Percentiles rank a stretch among this genome's conserved stretches.
Conservation (phyloP, 257 asterid species). For the Sherardia arvensis region DNA sequence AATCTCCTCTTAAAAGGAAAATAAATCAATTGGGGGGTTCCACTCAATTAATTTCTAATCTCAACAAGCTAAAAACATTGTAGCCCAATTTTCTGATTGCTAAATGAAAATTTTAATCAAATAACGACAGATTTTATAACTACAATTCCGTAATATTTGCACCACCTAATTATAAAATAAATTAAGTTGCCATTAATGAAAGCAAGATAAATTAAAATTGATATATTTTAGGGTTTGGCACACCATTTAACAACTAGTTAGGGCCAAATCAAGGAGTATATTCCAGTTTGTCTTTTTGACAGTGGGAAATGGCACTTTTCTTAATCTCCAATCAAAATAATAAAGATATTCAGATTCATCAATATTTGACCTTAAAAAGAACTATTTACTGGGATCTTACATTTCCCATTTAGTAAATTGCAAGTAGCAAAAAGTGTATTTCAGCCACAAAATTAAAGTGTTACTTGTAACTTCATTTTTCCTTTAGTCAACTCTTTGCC, state of each 20-base stretch:
- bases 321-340: constrained; percentile 6
- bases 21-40: no score
- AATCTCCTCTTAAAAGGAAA: no score
- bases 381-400: no score
- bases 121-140: no score
- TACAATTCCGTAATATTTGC: no score
- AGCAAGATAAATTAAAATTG: background rate
- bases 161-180: no score
- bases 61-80: no score
- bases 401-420: background rate
- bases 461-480: constrained; percentile 7
- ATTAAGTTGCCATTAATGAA: no score
- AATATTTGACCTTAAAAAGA: background rate
- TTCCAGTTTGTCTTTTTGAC: background rate
- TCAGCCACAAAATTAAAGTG: constrained; percentile 3
- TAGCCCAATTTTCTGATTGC: no score
- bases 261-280: constrained; percentile 3
- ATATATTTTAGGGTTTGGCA: background rate
- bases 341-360: background rate
- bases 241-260: background rate
- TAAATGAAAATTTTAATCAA: no score
- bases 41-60: no score
- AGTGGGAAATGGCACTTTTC: constrained; percentile 9
- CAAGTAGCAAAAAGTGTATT: background rate
- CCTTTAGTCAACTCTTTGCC: background rate